These are phyloP conservation scores for Tarenaya hassleriana DNA, from an alignment of 345 rosid species.

Conservation along the genomic window DNA sequence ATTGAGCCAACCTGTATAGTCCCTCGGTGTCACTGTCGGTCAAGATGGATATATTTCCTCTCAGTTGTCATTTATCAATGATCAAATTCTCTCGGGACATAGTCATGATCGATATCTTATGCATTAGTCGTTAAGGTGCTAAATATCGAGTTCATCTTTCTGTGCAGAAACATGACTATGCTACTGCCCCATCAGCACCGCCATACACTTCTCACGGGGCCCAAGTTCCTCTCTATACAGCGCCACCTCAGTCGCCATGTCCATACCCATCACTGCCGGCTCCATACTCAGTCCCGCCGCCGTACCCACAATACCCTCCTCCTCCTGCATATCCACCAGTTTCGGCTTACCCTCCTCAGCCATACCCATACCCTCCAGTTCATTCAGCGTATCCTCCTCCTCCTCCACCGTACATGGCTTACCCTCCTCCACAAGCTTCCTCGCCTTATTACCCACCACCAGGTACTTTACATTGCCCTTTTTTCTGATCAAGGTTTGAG, in stretches of 20 bases:
- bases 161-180: constrained; percentile 42
- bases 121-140: no score
- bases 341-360: constrained; percentile 38
- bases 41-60: no score
- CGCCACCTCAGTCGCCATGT: constrained; percentile 22
- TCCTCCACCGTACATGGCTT: constrained; percentile 24
- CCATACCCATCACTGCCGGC: constrained; percentile 26
- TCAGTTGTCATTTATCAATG: no score
- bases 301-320: constrained; percentile 32
- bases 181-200: constrained; percentile 39
- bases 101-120: no score
- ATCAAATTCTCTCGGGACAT: no score
- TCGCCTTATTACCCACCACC: constrained; percentile 50
- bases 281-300: constrained; percentile 28
- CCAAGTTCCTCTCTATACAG: constrained; percentile 28
- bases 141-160: constrained; percentile 7
- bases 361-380: constrained; percentile 32
- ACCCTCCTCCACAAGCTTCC: constrained; percentile 40
- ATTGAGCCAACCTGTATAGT: no score
- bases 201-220: constrained; percentile 33
- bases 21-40: no score
- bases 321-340: constrained; percentile 34
- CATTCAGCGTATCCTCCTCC: constrained; percentile 33
- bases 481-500: not conserved
- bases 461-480: constrained; percentile 32